Evolutionary conservation across 1,284 basidiomycete species (phyloP), one percentile per base, ranked within the genome.

Genomic region (Apiotrichum veenhuisii): DNA sequence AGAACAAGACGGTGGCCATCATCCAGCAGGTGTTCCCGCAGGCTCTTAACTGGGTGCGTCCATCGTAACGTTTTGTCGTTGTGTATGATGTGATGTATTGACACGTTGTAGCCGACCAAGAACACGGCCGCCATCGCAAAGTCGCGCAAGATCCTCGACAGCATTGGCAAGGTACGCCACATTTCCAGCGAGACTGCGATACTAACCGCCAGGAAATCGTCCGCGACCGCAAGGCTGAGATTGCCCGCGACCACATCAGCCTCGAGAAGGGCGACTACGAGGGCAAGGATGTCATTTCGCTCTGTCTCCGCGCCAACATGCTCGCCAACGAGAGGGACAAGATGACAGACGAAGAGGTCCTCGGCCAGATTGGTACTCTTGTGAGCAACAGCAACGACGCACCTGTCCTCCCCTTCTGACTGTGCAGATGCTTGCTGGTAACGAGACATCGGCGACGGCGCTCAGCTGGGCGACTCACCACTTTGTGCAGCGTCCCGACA

Each of bases 281-380:
- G 40, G 74, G 59, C 49, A 68, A 68, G 49, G 76, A 77, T 51
- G 58, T 75, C 20, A 58, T 77, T 22, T 74, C 73, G 1, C 68
- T 85, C 20, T 78, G 86, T 57, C 52, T 61, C 12, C 82, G 81
- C 38, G 85, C 85, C 3, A 86, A 86, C 68, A 73, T 83, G 64
- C 79, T 82, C 2, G 67, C 85, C 9, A 71, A 76, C 7, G 73
- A 80, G 1, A 76, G 77, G 0, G 82, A 87, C 67, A 78, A 79
- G 25, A 81, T 91, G 79, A 81, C 82, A 5, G 81, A 84, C 42
- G 77, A 80, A 14, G 88, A 91, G 67, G 83, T 87, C 2, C 76
- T 86, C 23, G 86, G 83, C 58, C 88, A 90, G 72, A 87, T 91
- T 59, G 84, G 85, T 11, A 89, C 86, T 0, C 87, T 91, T 69